Evolutionary conservation across 2,329 filamentous ascomycete species (phyloP).

Genomic region (Paecilomyces niveus): DNA sequence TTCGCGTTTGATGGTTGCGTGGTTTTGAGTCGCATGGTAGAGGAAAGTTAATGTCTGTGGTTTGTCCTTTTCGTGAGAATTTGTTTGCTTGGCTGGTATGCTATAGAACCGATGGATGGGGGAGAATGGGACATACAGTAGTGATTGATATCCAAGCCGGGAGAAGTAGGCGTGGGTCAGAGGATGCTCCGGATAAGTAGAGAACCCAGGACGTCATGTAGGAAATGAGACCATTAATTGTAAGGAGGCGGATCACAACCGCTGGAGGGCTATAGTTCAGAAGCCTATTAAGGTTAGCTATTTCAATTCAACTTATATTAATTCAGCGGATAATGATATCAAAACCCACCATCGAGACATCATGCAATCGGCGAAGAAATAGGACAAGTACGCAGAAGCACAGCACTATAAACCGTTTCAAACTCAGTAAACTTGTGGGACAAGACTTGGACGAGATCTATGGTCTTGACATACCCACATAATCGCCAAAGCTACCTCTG

Average conservation of each 20-base stretch:
- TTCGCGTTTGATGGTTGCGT: constrained; percentile 72
- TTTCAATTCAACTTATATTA: neutral
- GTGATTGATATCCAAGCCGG: constrained; percentile 74
- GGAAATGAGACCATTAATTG: constrained; percentile 66
- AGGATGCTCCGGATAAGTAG: constrained; percentile 61
- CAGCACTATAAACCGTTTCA: constrained; percentile 50
- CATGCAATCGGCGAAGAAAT: constrained; percentile 77
- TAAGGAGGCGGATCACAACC: constrained; percentile 70
- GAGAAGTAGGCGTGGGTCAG: constrained; percentile 63
- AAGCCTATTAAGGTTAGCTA: constrained; percentile 48
- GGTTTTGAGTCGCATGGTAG: constrained; percentile 71
- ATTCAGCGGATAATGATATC: neutral
- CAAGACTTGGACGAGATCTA: neutral
- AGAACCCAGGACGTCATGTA: constrained; percentile 68
- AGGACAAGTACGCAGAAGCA: constrained; percentile 69
- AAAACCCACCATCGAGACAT: constrained; percentile 67
- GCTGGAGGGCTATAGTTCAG: constrained; percentile 73
- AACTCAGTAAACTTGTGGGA: neutral
- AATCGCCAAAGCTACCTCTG: constrained; percentile 63
- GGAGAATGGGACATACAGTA: constrained; percentile 45
- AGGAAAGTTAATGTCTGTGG: constrained; percentile 62
- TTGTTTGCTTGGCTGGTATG: neutral
- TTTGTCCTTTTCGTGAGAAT: constrained; percentile 2
- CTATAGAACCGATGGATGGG: neutral
- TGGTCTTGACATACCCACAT: constrained; percentile 56